phyloP scores from a whole-genome alignment of 2,329 filamentous ascomycete species.

The Epichloe coenophiala region DNA sequence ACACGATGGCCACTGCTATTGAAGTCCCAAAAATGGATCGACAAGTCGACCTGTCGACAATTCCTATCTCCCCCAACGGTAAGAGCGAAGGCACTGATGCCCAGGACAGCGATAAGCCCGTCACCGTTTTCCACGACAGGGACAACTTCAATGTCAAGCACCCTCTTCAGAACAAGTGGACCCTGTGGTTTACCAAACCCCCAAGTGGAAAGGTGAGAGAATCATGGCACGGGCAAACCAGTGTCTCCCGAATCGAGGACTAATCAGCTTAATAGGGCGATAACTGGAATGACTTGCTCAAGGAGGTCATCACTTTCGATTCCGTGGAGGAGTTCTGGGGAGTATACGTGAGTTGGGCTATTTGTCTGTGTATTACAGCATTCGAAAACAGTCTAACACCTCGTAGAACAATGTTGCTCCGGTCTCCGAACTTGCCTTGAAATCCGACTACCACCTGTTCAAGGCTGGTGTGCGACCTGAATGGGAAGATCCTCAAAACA shows the following conservation, averaged over 20 bases:
- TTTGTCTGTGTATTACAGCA: slow-evolving; percentile 1
- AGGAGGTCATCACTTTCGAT: slow-evolving; percentile 97
- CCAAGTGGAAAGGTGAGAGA: slow-evolving; percentile 72
- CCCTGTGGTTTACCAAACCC: slow-evolving; percentile 98
- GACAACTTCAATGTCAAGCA: slow-evolving; percentile 99
- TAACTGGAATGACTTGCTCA: slow-evolving; percentile 96
- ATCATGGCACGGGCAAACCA: background rate
- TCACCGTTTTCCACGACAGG: slow-evolving; percentile 96
- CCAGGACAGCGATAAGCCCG: slow-evolving; percentile 45
- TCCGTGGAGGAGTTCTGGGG: slow-evolving; percentile 99
- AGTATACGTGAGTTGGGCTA: slow-evolving; percentile 64
- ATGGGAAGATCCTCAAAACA: slow-evolving; percentile 98
- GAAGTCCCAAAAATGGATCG: slow-evolving; percentile 27
- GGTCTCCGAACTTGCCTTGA: slow-evolving; percentile 82
- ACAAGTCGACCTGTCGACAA: slow-evolving; percentile 55
- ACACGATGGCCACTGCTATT: slow-evolving; percentile 23
- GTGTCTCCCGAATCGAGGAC: background rate
- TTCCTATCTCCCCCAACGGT: slow-evolving; percentile 52
- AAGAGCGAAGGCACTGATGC: slow-evolving; percentile 34
- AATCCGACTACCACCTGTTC: slow-evolving; percentile 99
- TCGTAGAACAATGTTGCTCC: slow-evolving; percentile 92
- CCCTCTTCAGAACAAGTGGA: slow-evolving; percentile 94
- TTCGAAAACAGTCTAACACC: slow-evolving; percentile 6
- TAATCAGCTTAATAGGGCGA: slow-evolving; percentile 51
- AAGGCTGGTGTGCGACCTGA: slow-evolving; percentile 93